A percentile compares a stretch with the other conserved stretches of the same genome.
Conservation (phyloP, 208 protist genomes). For the Trypanosoma scelopori region DNA sequence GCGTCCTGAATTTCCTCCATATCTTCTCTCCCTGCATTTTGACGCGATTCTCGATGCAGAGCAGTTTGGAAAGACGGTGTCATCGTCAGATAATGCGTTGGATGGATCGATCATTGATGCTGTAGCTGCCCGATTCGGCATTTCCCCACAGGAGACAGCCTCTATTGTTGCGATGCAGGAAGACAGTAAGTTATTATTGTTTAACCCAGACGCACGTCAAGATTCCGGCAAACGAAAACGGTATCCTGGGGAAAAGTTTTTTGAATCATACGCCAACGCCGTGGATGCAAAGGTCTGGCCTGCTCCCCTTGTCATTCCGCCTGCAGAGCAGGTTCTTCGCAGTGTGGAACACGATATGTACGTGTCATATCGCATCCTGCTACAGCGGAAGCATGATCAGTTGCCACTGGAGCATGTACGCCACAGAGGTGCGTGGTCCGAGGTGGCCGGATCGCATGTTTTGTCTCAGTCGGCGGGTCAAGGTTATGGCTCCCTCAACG, state of each 20-base stretch:
- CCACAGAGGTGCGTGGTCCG: constrained; percentile 38
- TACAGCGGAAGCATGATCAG: constrained; percentile 62
- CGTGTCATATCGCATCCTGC: constrained; percentile 74
- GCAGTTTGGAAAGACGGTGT: constrained; percentile 44
- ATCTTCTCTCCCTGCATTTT: constrained; percentile 72
- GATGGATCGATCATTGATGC: constrained; percentile 59
- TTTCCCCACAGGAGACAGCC: constrained; percentile 43
- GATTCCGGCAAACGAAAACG: constrained; percentile 21
- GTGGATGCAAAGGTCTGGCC: constrained; percentile 84
- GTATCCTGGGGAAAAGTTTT: constrained; percentile 69
- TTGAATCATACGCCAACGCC: constrained; percentile 71
- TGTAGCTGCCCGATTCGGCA: constrained; percentile 58
- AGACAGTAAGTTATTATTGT: constrained; percentile 51
- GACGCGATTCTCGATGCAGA: constrained; percentile 62
- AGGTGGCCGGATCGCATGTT: constrained; percentile 50
- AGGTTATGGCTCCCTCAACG: constrained; percentile 85
- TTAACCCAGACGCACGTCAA: constrained; percentile 22
- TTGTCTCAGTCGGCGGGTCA: constrained; percentile 51
- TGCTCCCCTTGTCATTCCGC: constrained; percentile 62
- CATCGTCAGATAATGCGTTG: constrained; percentile 38
- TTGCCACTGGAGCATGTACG: constrained; percentile 43
- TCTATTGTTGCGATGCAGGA: constrained; percentile 59
- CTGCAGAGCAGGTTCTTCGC: constrained; percentile 68
- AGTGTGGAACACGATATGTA: constrained; percentile 73
- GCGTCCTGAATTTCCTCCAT: constrained; percentile 47